Evolutionary conservation across 1,139 yeast species (phyloP), one percentile per base, ranked within the genome.

Genomic region (Kodamaea derodonti): DNA sequence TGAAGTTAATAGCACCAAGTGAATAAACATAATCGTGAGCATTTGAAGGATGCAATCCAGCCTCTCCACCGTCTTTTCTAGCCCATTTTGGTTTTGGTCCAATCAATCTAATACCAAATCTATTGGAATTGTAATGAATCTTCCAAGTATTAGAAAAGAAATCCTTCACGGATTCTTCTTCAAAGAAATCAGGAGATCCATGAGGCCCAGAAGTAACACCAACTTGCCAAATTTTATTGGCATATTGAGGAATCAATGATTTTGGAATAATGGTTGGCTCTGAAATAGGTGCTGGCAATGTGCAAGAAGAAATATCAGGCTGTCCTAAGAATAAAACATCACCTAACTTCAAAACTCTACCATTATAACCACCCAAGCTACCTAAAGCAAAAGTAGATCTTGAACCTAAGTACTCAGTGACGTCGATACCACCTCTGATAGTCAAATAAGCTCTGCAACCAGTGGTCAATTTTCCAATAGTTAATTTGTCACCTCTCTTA

Each of bases 1-100:
- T 90, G 56, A 92, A 92, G 61, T 92, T 92, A 58, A 92, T 82
- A 24, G 97, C 97, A 51, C 98, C 97, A 41, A 90, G 68, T 1
- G 97, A 86, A 59, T 92, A 92, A 34, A 90, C 97, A 56, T 92
- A 92, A 65, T 92, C 98, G 56, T 90, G 97, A 31, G 96, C 92
- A 62, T 92, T 92, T 13, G 97, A 88, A 36, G 98, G 98, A 65
- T 92, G 98, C 54, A 90, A 69, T 39, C 98, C 98, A 41, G 95
- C 97, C 55, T 88, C 96, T 38, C 97, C 98, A 62, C 97, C 98
- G 59, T 88, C 95, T n/a, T 73, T 60, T 65, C 97, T 79, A 8
- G 97, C 96, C 97, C 97, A 92, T 54, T 77, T 73, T 7, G 97
- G 98, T 59, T 88, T 90, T 39, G 97, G 97, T 32, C 97, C 98